These are phyloP conservation scores for Chlamydomonas sphaeroides DNA, from an alignment of 139 green algal genomes.

Conservation along the genomic window DNA sequence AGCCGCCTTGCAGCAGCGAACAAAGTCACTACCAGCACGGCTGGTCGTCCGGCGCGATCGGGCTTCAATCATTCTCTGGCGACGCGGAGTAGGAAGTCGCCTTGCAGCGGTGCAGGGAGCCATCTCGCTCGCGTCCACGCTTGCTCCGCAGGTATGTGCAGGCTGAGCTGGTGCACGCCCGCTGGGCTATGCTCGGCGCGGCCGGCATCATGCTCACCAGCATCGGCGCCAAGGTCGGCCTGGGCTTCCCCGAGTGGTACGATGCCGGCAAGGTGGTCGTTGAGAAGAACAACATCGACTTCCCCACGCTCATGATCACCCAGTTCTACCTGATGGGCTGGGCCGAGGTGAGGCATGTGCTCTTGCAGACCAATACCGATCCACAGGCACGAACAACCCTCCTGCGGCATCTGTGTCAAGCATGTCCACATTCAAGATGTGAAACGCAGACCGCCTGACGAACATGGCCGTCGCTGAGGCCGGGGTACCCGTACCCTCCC, in stretches of 20 bases:
- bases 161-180: constrained; percentile 85
- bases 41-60: not conserved
- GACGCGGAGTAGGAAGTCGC: too few species aligned
- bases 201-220: constrained; percentile 77
- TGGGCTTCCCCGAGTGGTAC: constrained; percentile 74
- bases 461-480: too few species aligned
- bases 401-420: too few species aligned
- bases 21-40: too few species aligned
- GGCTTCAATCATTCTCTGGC: too few species aligned
- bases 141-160: constrained; percentile 74
- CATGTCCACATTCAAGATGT: too few species aligned
- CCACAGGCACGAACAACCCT: too few species aligned
- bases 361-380: too few species aligned
- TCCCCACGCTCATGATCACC: constrained; percentile 71
- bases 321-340: constrained; percentile 80
- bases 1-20: too few species aligned
- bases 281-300: constrained; percentile 72
- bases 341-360: constrained; percentile 80
- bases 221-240: constrained; percentile 56
- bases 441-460: too few species aligned
- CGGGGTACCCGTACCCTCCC: too few species aligned
- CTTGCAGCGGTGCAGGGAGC: not conserved
- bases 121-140: not conserved
- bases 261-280: constrained; percentile 79
- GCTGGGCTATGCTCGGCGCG: constrained; percentile 82